Percentiles rank a stretch among this genome's conserved stretches.
phyloP scores from a whole-genome alignment of 2,329 filamentous ascomycete genomes.

The Penicillium sp. region DNA sequence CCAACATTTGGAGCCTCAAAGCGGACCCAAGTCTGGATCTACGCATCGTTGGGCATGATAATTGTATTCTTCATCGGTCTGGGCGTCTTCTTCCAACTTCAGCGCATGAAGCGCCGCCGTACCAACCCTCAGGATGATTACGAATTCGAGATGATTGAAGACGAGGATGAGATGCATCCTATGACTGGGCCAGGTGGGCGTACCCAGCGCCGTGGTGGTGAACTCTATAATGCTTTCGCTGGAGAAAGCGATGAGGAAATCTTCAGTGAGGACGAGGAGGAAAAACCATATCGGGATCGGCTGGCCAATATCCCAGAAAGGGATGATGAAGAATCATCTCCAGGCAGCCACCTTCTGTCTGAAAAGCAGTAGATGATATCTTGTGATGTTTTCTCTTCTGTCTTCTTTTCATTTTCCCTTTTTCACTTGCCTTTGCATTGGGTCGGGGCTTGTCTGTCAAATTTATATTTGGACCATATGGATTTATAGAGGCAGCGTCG shows the following conservation, averaged over 20 bases:
- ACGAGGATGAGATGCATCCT: slow-evolving; percentile 63
- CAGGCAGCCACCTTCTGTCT: slow-evolving; percentile 14
- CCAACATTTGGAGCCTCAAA: slow-evolving; percentile 88
- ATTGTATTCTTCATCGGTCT: slow-evolving; percentile 78
- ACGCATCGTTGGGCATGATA: slow-evolving; percentile 81
- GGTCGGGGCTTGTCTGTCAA: slow-evolving; percentile 11
- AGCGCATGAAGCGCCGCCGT: slow-evolving; percentile 72
- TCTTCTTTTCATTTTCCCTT: slow-evolving; percentile 6
- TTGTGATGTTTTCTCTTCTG: background rate
- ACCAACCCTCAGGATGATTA: slow-evolving; percentile 79
- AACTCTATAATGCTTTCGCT: slow-evolving; percentile 96
- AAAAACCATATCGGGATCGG: slow-evolving; percentile 38
- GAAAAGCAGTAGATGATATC: slow-evolving; percentile 18
- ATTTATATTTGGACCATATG: slow-evolving; percentile 15
- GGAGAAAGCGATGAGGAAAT: slow-evolving; percentile 80
- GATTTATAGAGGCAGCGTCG: slow-evolving; percentile 6
- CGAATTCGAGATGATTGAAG: slow-evolving; percentile 90
- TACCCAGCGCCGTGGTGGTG: slow-evolving; percentile 68
- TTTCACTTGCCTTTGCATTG: slow-evolving; percentile 13
- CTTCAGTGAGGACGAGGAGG: slow-evolving; percentile 49
- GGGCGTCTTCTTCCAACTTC: slow-evolving; percentile 77
- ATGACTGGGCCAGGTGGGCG: slow-evolving; percentile 51
- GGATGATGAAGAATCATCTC: slow-evolving; percentile 21
- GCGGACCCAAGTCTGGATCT: slow-evolving; percentile 91
- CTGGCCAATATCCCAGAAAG: slow-evolving; percentile 22